Conservation (phyloP, 108 stramenopile species). For the Cyclotella choctawhatcheeana region DNA sequence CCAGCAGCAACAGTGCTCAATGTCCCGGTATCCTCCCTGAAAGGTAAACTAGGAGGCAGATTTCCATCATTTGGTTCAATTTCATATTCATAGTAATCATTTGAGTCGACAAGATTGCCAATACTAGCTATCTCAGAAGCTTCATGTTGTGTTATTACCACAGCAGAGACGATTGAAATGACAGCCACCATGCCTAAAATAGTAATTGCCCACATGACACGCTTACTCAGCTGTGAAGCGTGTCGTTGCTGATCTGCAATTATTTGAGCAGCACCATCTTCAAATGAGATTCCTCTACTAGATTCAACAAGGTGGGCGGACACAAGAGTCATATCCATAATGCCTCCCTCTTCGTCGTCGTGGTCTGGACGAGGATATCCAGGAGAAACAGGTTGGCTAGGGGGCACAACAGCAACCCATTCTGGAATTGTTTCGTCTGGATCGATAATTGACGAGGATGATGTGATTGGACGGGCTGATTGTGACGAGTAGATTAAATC, state of each 20-base stretch:
- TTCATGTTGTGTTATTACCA: neutral
- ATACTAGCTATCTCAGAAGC: no score
- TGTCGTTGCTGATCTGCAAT: neutral
- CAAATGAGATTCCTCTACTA: neutral
- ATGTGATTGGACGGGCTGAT: neutral
- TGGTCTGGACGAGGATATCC: neutral
- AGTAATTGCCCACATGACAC: neutral
- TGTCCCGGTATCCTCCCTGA: no score
- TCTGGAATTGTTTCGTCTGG: neutral
- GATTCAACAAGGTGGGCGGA: conserved; percentile 6
- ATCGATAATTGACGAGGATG: neutral
- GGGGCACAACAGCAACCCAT: conserved; percentile 1
- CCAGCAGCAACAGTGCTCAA: no score
- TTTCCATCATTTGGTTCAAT: neutral
- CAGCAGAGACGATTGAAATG: neutral
- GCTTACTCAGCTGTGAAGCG: neutral
- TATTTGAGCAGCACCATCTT: neutral
- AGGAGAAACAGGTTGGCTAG: neutral
- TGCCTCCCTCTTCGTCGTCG: neutral
- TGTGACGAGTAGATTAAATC: neutral
- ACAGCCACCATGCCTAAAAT: neutral
- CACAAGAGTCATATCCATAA: conserved; percentile 10
- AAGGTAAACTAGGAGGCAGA: no score
- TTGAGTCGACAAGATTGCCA: no score
- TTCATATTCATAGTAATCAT: no score